A percentile compares a stretch with the other conserved stretches of the same genome.
These are phyloP conservation scores for Pseudogymnoascus pannorum DNA, from an alignment of 2,329 filamentous ascomycete genomes.

Conservation along the genomic window DNA sequence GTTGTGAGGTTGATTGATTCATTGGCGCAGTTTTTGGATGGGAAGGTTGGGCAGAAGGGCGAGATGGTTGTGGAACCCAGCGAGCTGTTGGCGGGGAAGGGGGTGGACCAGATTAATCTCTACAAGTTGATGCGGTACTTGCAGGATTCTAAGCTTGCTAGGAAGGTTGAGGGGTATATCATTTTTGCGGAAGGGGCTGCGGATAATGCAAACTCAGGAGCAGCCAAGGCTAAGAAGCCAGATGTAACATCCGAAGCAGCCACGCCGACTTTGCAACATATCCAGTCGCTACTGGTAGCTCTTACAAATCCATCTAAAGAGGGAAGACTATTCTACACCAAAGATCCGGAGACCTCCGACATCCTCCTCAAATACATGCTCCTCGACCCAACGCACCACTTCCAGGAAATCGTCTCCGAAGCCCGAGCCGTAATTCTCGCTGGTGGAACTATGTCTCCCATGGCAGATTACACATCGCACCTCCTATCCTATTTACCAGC, in stretches of 20 bases:
- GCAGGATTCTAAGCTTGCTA: slow-evolving; percentile 83
- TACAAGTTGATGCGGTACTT: slow-evolving; percentile 84
- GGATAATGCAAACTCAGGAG: neutral
- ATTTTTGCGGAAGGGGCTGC: slow-evolving; percentile 44
- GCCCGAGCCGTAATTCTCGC: slow-evolving; percentile 84
- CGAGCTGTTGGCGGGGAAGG: slow-evolving; percentile 71
- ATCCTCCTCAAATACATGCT: slow-evolving; percentile 75
- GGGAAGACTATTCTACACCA: slow-evolving; percentile 59
- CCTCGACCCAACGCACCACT: slow-evolving; percentile 84
- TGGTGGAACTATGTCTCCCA: slow-evolving; percentile 96
- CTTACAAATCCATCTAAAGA: slow-evolving; percentile 78
- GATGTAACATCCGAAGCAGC: slow-evolving; percentile 14
- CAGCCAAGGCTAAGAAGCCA: slow-evolving; percentile 19
- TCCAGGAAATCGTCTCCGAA: slow-evolving; percentile 76
- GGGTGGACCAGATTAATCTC: slow-evolving; percentile 90
- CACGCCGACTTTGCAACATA: slow-evolving; percentile 37
- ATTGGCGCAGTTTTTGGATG: slow-evolving; percentile 60
- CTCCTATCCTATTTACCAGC: slow-evolving; percentile 68
- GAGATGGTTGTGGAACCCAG: slow-evolving; percentile 66
- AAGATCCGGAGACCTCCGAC: slow-evolving; percentile 30
- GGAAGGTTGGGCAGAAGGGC: slow-evolving; percentile 32
- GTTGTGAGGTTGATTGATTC: slow-evolving; percentile 78
- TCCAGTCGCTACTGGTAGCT: slow-evolving; percentile 65
- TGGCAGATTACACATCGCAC: slow-evolving; percentile 80
- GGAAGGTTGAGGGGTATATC: slow-evolving; percentile 88